These are phyloP conservation scores for Tothia fuscella DNA, from an alignment of 2,329 filamentous ascomycete genomes.

Conservation along the genomic window DNA sequence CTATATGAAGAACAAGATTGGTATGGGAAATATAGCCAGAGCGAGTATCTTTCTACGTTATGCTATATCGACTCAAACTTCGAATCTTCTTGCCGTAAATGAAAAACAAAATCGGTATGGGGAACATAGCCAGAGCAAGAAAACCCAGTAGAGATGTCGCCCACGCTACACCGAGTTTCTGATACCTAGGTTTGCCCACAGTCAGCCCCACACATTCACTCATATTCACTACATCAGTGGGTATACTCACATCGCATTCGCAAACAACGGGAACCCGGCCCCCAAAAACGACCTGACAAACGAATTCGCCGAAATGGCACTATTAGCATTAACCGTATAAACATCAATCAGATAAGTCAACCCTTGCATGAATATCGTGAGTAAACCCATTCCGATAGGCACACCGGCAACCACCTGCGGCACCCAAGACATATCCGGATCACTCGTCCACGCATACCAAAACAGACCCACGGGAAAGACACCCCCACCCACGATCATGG, in stretches of 20 bases:
- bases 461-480: conserved; percentile 37
- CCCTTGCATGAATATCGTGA: conserved; percentile 35
- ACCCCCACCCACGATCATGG: conserved; percentile 42
- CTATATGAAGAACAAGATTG: conserved; percentile 26
- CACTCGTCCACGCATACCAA: conserved; percentile 40
- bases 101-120: conserved; percentile 28
- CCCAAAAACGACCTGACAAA: conserved; percentile 7
- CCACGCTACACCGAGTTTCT: conserved; percentile 11
- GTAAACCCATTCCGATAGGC: conserved; percentile 30
- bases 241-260: conserved; percentile 7
- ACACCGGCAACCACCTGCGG: conserved; percentile 29
- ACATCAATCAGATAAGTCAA: conserved; percentile 29
- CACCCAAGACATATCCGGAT: conserved; percentile 30
- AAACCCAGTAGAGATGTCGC: conserved; percentile 23
- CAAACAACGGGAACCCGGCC: conserved; percentile 11
- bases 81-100: conserved; percentile 19
- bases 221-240: too few species aligned
- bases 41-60: too few species aligned
- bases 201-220: too few species aligned
- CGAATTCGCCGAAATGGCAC: conserved; percentile 10
- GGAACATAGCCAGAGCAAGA: conserved; percentile 23
- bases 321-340: conserved; percentile 5
- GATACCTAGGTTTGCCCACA: conserved; percentile 9
- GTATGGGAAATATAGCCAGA: conserved; percentile 27
- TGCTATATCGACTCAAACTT: not conserved